phyloP scores from a whole-genome alignment of 768 basidiomycete species.

The Suillus subaureus region DNA sequence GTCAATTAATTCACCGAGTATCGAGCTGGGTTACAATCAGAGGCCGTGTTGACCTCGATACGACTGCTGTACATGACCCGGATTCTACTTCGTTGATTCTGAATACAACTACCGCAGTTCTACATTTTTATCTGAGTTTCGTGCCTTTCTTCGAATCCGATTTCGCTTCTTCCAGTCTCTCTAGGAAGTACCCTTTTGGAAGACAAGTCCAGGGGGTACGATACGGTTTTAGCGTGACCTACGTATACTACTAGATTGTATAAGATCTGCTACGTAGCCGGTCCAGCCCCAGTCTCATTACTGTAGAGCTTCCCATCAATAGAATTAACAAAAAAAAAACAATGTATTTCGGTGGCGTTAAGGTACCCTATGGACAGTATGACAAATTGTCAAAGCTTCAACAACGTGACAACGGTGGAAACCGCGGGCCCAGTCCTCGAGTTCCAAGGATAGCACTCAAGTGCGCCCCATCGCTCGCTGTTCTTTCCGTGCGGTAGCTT shows the following conservation, averaged over 20 bases:
- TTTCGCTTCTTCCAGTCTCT: not conserved
- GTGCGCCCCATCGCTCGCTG: slow-evolving; percentile 34
- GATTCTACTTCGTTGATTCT: not conserved
- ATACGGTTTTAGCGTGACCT: not conserved
- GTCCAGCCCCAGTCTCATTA: not conserved
- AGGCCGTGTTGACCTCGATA: not conserved
- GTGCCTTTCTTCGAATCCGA: not conserved
- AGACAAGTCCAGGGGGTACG: not conserved
- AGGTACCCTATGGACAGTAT: not conserved
- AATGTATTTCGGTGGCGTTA: not conserved
- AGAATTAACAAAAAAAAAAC: not conserved
- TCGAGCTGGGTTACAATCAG: not conserved
- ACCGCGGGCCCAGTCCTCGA: slow-evolving; percentile 2
- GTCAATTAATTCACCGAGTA: slow-evolving; percentile 3
- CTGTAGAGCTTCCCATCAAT: not conserved
- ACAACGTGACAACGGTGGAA: slow-evolving; percentile 2
- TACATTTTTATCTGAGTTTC: not conserved
- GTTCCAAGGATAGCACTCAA: slow-evolving; percentile 17
- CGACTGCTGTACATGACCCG: not conserved
- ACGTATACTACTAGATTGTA: not conserved
- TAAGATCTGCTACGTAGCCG: not conserved
- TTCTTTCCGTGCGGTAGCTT: slow-evolving; percentile 54
- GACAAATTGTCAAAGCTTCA: slow-evolving; percentile 8
- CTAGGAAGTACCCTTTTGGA: slow-evolving; percentile 6
- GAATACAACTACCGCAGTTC: not conserved